phyloP scores from a whole-genome alignment of 2,329 filamentous ascomycete genomes.

The Apiospora hydei region DNA sequence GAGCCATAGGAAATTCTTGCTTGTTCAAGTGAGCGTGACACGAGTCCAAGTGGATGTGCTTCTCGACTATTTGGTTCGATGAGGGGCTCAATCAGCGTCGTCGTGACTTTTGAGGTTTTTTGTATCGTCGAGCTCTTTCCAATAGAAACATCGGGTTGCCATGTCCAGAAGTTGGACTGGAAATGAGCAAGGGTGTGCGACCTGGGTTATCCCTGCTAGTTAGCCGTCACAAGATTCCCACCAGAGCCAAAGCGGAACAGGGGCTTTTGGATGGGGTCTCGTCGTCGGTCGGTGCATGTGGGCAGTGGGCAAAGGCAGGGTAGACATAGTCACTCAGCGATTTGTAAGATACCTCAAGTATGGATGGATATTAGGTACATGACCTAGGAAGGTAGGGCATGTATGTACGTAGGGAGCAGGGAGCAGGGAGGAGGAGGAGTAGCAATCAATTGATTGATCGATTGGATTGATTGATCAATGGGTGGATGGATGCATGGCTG shows the following conservation, averaged over 20 bases:
- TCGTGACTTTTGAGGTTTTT: constrained; percentile 37
- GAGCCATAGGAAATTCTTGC: constrained; percentile 23
- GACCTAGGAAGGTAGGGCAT: not conserved
- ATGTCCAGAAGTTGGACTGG: constrained; percentile 37
- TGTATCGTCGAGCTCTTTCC: constrained; percentile 40
- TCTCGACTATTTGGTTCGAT: constrained; percentile 36
- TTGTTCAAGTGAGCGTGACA: constrained; percentile 30
- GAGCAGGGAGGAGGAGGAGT: not conserved
- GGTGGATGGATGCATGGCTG: not conserved
- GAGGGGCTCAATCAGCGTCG: constrained; percentile 37
- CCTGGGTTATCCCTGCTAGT: constrained; percentile 12
- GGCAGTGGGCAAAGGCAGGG: not conserved
- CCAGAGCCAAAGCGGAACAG: not conserved
- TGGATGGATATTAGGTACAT: too few species aligned
- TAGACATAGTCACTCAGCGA: not conserved
- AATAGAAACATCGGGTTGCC: constrained; percentile 40
- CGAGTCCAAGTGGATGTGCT: constrained; percentile 39
- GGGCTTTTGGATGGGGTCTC: not conserved
- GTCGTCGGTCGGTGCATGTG: constrained; percentile 12
- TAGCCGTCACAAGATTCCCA: constrained; percentile 21
- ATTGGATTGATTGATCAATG: not conserved
- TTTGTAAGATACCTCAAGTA: not conserved
- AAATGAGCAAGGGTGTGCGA: constrained; percentile 30
- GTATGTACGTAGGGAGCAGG: not conserved
- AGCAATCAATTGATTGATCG: not conserved